Percentiles rank a stretch among this genome's conserved stretches.
These are phyloP conservation scores for Papiliotrema laurentii DNA, from an alignment of 1,284 basidiomycete species.

Conservation along the genomic window DNA sequence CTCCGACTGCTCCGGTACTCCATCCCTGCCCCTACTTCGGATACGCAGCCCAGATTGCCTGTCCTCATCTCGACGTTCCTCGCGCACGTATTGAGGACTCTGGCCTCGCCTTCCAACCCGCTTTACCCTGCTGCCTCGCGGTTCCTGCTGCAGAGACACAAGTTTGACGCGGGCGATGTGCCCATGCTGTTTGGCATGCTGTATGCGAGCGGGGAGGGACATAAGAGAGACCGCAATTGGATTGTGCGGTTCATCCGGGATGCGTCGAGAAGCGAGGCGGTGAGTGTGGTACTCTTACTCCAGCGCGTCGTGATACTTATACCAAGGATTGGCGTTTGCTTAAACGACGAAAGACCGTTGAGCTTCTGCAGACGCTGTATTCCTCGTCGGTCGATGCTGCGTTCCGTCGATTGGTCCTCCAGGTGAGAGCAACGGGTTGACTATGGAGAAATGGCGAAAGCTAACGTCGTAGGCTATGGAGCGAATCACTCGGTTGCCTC, in stretches of 20 bases:
- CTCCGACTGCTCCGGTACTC: constrained; percentile 66
- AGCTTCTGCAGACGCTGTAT: constrained; percentile 74
- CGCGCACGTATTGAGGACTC: constrained; percentile 67
- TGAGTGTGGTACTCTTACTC: constrained; percentile 16
- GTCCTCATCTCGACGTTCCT: constrained; percentile 75
- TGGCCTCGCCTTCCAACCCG: constrained; percentile 74
- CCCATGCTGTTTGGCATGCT: constrained; percentile 82
- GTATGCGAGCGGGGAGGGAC: constrained; percentile 65
- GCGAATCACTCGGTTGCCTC: constrained; percentile 62
- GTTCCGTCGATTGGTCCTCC: constrained; percentile 60
- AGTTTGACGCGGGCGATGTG: constrained; percentile 68
- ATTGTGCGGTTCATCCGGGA: constrained; percentile 79
- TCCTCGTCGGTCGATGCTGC: constrained; percentile 57
- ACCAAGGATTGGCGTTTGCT: constrained; percentile 81
- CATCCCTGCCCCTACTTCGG: constrained; percentile 40
- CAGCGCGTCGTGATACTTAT: constrained; percentile 12
- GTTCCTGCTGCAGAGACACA: constrained; percentile 77
- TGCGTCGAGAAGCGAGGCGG: constrained; percentile 60
- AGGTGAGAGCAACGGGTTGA: constrained; percentile 50
- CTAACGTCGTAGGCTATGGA: constrained; percentile 57
- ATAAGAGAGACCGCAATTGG: constrained; percentile 81
- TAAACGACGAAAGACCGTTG: constrained; percentile 78
- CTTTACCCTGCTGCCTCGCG: constrained; percentile 72
- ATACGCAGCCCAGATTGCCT: constrained; percentile 50
- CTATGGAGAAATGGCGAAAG: background rate